A percentile compares a stretch with the other conserved stretches of the same genome.
These are phyloP conservation scores for Oryza longistaminata DNA, from an alignment of 176 grass and related monocot species.

Conservation along the genomic window DNA sequence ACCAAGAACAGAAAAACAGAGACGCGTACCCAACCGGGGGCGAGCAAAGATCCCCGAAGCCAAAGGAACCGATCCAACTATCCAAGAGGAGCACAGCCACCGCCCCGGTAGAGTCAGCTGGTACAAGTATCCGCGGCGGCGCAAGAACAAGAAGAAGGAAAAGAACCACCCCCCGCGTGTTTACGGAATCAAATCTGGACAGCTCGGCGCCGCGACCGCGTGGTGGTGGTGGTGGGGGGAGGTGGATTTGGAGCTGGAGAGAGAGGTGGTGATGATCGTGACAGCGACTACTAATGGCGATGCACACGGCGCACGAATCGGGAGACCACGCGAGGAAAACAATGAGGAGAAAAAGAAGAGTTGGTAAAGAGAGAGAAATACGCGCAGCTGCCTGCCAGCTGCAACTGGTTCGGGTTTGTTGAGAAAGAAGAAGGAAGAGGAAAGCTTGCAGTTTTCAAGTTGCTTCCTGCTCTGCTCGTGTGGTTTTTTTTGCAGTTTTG, in stretches of 20 bases:
- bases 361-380: neutral
- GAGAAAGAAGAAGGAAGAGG: neutral
- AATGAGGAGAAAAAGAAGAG: slow-evolving; percentile 1
- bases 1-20: neutral
- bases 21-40: neutral
- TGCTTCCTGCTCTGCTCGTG: neutral
- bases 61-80: neutral
- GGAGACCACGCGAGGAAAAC: neutral
- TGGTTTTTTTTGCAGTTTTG: neutral
- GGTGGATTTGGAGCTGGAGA: slow-evolving; percentile 42
- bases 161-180: neutral
- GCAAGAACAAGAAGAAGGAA: neutral
- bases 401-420: neutral
- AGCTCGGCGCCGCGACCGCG: slow-evolving; percentile 34
- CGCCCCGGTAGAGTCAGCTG: neutral
- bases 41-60: neutral
- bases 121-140: neutral
- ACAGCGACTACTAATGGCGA: slow-evolving; percentile 39
- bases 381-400: too few species aligned
- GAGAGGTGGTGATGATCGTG: slow-evolving; percentile 46
- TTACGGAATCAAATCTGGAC: slow-evolving; percentile 41
- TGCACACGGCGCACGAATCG: slow-evolving; percentile 1
- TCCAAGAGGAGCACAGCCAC: slow-evolving; percentile 1
- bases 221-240: neutral
- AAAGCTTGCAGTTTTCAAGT: neutral